Evolutionary conservation across 192 early-diverging fungal species (phyloP).

Genomic region (Coemansia javaensis): DNA sequence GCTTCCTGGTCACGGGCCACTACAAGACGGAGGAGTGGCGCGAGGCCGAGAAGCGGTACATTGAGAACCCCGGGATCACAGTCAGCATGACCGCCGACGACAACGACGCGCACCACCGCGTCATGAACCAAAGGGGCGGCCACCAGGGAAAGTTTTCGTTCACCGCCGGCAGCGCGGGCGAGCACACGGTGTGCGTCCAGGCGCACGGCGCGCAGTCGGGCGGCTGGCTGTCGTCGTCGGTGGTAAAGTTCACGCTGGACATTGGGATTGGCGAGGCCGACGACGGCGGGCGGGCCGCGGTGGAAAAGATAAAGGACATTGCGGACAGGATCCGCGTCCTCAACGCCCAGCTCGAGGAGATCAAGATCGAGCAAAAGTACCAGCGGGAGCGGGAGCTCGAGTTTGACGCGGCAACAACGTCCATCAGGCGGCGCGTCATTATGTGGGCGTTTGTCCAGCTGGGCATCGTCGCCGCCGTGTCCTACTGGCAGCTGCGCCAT

Average conservation of each 20-base stretch:
- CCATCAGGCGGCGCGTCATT: slow-evolving; percentile 77
- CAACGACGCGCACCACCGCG: slow-evolving; percentile 28
- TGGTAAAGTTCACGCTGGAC: slow-evolving; percentile 54
- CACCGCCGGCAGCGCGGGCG: slow-evolving; percentile 80
- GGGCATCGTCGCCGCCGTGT: slow-evolving; percentile 65
- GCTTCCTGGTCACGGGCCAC: slow-evolving; percentile 77
- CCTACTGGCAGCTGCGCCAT: slow-evolving; percentile 86
- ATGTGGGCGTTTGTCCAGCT: slow-evolving; percentile 88
- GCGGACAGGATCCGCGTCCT: slow-evolving; percentile 71
- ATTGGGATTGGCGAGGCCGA: slow-evolving; percentile 64
- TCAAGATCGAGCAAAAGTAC: slow-evolving; percentile 83
- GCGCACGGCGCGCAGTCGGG: slow-evolving; percentile 51
- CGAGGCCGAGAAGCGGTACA: slow-evolving; percentile 55
- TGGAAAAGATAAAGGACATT: slow-evolving; percentile 58
- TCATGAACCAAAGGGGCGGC: slow-evolving; percentile 76
- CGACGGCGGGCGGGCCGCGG: slow-evolving; percentile 46
- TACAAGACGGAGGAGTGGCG: slow-evolving; percentile 84
- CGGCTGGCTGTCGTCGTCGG: slow-evolving; percentile 65
- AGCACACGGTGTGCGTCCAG: slow-evolving; percentile 88
- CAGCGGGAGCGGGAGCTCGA: slow-evolving; percentile 86
- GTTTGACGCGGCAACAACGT: slow-evolving; percentile 83
- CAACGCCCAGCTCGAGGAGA: slow-evolving; percentile 73
- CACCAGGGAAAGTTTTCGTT: slow-evolving; percentile 84
- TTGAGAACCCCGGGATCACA: slow-evolving; percentile 57
- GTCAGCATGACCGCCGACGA: slow-evolving; percentile 75